phyloP scores from a whole-genome alignment of 2,329 filamentous ascomycete species.

The Aspergillus chevalieri region DNA sequence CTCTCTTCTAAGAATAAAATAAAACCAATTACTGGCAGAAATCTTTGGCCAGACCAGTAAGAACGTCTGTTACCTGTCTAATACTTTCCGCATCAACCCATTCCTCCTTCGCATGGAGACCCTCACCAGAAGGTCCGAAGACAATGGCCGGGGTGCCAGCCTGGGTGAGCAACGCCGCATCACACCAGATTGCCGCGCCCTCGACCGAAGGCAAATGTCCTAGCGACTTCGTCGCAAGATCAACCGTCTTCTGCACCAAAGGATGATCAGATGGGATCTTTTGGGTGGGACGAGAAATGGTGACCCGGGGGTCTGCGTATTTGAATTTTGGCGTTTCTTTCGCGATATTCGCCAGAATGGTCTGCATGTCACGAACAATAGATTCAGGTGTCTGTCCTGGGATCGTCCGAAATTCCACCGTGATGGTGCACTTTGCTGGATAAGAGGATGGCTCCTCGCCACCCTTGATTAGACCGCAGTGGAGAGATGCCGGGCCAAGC shows the following conservation, averaged over 20 bases:
- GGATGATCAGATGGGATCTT: constrained; percentile 37
- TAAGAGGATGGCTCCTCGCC: constrained; percentile 51
- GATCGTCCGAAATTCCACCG: constrained; percentile 46
- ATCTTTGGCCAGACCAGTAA: constrained; percentile 12
- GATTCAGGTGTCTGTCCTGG: constrained; percentile 36
- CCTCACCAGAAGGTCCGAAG: constrained; percentile 45
- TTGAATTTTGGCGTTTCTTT: constrained; percentile 33
- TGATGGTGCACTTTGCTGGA: constrained; percentile 44
- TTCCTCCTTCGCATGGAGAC: constrained; percentile 47
- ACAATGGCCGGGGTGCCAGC: constrained; percentile 44
- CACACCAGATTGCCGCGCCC: constrained; percentile 44
- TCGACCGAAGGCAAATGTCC: constrained; percentile 19
- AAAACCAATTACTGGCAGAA: constrained; percentile 12
- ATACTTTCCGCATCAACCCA: constrained; percentile 45
- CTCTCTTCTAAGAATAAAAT: not conserved
- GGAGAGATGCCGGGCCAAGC: constrained; percentile 39
- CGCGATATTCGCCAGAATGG: constrained; percentile 30
- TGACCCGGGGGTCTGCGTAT: constrained; percentile 34
- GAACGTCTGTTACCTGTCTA: constrained; percentile 23
- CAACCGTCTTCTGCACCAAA: constrained; percentile 31
- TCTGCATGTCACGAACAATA: constrained; percentile 34
- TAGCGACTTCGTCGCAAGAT: constrained; percentile 22
- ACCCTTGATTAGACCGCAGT: constrained; percentile 45
- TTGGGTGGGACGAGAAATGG: constrained; percentile 40
- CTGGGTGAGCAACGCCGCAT: constrained; percentile 44